Evolutionary conservation across 148 eudicot genomes (phyloP), one percentile per base, ranked within the genome.

Genomic region (Silene conica): DNA sequence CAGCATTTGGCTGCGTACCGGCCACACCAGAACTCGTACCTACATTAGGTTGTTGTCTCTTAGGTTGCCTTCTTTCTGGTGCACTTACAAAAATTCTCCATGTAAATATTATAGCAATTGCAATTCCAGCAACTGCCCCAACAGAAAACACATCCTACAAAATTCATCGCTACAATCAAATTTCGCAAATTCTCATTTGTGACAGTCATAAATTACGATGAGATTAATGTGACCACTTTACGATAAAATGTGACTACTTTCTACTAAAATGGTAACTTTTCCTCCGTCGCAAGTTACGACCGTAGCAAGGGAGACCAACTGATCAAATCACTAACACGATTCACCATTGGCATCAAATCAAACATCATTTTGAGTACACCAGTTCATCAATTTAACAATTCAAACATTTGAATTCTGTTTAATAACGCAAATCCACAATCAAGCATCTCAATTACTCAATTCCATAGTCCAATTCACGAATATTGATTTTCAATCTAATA

Each of bases 121-220:
- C 96, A 79, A 95, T 84, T 60, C 96, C 97, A n/a, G 90, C 99
- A 82, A 95, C 76, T 26, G 92, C 90, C 77, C 96, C 92, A 68
- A 89, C 82, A 52, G 94, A 87, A 54, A 88, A 84, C 46, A 90
- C 63, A 87, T 95, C 96, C 98, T 95, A 82, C 34, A 18, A 75
- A 12, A 7, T 50, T 14, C 55, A 13, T 50, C 3, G 12, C 1
- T 2, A 50, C 0, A 50, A 50, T 50, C 55, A 50, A 13, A 50
- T 50, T 13, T 1, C 52, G 14, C 52, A 31, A 31, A 31, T 31
- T 31, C 52, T 48, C 52, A 11, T 9, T 48, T 8, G 52, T 48
- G 34, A 31, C 34, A 3, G 34, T 31, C 34, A 10, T 48, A 48
- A 48, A 10, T 2, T 48, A 46, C 13, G 34, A 31, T 5, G 4